phyloP scores from a whole-genome alignment of 805 yeast species.

The Ogataea dorogensis region DNA sequence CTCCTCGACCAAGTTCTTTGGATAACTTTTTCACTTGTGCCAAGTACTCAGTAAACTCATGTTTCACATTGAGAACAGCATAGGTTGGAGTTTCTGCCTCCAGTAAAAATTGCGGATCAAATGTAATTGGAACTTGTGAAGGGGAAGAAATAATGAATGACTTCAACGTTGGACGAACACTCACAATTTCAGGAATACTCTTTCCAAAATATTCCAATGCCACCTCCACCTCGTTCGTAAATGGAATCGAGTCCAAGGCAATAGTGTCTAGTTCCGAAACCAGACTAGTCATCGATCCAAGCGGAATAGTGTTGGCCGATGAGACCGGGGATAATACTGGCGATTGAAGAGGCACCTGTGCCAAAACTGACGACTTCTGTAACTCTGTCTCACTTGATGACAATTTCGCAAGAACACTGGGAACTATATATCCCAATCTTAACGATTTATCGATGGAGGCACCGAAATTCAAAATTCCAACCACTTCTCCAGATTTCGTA shows the following conservation, averaged over 20 bases:
- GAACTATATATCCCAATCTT: slow-evolving; percentile 19
- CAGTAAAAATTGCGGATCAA: slow-evolving; percentile 18
- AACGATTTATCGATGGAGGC: slow-evolving; percentile 8
- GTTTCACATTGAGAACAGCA: slow-evolving; percentile 14
- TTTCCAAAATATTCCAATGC: slow-evolving; percentile 16
- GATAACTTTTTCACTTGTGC: slow-evolving; percentile 17
- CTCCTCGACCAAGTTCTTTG: slow-evolving; percentile 21
- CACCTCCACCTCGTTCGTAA: slow-evolving; percentile 17
- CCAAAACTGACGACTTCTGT: slow-evolving; percentile 5
- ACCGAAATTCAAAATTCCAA: slow-evolving; percentile 11
- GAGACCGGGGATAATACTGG: slow-evolving; percentile 15
- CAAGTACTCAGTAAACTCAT: slow-evolving; percentile 15
- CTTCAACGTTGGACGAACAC: slow-evolving; percentile 17
- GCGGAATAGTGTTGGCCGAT: slow-evolving; percentile 9
- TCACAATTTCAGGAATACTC: slow-evolving; percentile 16
- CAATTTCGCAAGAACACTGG: slow-evolving; percentile 20
- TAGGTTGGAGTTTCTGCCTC: slow-evolving; percentile 16
- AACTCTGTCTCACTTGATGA: slow-evolving; percentile 7
- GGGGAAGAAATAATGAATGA: slow-evolving; percentile 23
- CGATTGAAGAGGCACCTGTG: slow-evolving; percentile 13
- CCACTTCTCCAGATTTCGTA: slow-evolving; percentile 14
- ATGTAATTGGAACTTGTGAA: slow-evolving; percentile 19
- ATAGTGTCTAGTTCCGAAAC: slow-evolving; percentile 5
- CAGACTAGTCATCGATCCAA: slow-evolving; percentile 13
- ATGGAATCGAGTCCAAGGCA: slow-evolving; percentile 8